phyloP scores from a whole-genome alignment of 2,329 filamentous ascomycete genomes.

The Grosmannia clavigera region DNA sequence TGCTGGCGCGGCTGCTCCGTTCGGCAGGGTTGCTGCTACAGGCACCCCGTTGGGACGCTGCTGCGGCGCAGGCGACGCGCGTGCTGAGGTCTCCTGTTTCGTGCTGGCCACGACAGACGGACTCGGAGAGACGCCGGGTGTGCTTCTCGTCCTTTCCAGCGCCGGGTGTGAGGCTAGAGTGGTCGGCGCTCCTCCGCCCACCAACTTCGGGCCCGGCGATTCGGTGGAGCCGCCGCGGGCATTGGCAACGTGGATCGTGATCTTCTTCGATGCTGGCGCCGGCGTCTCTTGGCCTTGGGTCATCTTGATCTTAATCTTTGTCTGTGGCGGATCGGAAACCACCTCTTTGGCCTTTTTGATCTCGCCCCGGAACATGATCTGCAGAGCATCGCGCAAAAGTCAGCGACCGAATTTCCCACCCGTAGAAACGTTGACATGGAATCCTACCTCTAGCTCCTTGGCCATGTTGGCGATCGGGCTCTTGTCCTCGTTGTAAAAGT shows the following conservation, averaged over 20 bases:
- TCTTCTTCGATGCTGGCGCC: constrained; percentile 39
- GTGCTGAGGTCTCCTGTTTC: constrained; percentile 24
- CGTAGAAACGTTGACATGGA: background rate
- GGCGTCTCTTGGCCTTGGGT: constrained; percentile 33
- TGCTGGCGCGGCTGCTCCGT: background rate
- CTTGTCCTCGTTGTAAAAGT: constrained; percentile 82
- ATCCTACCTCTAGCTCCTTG: constrained; percentile 60
- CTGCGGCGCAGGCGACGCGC: constrained; percentile 17
- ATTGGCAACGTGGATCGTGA: constrained; percentile 59
- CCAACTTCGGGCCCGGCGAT: constrained; percentile 34
- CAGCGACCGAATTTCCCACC: background rate
- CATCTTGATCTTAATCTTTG: constrained; percentile 73
- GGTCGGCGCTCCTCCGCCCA: constrained; percentile 14
- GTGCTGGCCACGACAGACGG: constrained; percentile 22
- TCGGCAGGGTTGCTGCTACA: background rate
- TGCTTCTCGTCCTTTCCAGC: constrained; percentile 29
- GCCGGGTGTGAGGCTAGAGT: constrained; percentile 2
- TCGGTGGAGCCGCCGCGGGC: constrained; percentile 38
- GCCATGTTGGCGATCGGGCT: constrained; percentile 73
- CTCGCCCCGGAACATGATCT: constrained; percentile 46
- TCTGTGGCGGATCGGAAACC: constrained; percentile 59
- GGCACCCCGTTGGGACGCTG: constrained; percentile 18
- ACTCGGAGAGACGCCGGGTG: constrained; percentile 32
- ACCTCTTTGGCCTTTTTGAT: constrained; percentile 59
- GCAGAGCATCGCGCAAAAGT: constrained; percentile 2